Evolutionary conservation across 2,329 filamentous ascomycete genomes (phyloP).

Genomic region (Harringtonia aguacate): DNA sequence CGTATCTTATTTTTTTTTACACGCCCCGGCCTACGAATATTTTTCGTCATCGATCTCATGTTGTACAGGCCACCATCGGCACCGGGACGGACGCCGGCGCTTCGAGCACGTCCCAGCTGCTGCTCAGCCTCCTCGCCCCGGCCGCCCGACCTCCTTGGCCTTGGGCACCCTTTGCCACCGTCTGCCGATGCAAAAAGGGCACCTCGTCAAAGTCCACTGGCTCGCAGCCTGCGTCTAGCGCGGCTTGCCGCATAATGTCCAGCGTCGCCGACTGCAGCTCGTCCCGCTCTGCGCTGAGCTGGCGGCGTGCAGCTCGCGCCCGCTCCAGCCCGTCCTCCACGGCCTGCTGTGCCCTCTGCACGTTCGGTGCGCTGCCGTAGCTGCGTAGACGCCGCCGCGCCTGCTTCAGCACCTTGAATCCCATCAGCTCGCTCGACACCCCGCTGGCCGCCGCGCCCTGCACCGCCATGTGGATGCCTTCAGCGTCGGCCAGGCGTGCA

Average conservation of each 20-base stretch:
- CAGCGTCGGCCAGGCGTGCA: conserved; percentile 14
- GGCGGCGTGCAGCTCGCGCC: conserved; percentile 11
- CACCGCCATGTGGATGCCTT: conserved; percentile 14
- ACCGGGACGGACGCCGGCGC: neutral
- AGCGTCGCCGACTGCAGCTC: conserved; percentile 15
- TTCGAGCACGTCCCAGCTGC: conserved; percentile 2
- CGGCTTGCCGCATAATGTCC: conserved; percentile 20
- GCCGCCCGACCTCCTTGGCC: neutral
- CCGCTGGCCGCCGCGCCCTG: conserved; percentile 9
- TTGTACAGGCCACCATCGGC: neutral
- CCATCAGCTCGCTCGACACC: conserved; percentile 12
- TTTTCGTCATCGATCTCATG: neutral
- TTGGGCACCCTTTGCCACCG: too few relatives aligned
- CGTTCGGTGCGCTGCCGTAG: neutral
- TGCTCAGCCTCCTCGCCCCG: neutral
- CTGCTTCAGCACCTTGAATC: conserved; percentile 13
- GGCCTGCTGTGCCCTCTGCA: conserved; percentile 4
- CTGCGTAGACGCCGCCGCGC: conserved; percentile 8
- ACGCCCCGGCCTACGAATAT: neutral
- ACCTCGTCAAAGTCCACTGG: conserved; percentile 13
- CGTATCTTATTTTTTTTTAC: too few relatives aligned
- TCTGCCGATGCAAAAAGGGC: neutral
- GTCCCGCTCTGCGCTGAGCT: conserved; percentile 11
- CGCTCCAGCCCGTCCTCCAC: conserved; percentile 15
- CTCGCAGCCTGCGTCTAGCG: conserved; percentile 14